Evolutionary conservation across 208 protist genomes (phyloP).

Genomic region (Crithidia bombi): DNA sequence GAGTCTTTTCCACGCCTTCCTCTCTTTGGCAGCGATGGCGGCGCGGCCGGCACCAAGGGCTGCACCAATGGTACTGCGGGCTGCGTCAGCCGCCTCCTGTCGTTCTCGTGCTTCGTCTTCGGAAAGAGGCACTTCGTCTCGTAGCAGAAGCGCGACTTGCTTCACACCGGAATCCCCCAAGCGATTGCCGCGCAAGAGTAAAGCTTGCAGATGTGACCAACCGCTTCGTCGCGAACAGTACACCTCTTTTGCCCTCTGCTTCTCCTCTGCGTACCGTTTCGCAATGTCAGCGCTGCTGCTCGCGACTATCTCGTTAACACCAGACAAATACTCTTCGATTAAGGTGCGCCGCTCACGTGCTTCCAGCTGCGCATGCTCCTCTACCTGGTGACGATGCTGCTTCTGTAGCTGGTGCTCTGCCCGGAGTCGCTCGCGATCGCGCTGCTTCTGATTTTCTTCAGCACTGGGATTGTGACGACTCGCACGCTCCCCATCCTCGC

Average conservation of each 20-base stretch:
- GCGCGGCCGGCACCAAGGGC: conserved; percentile 26
- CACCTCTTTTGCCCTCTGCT: conserved; percentile 46
- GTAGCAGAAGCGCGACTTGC: conserved; percentile 48
- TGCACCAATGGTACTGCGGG: conserved; percentile 34
- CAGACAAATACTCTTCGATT: conserved; percentile 5
- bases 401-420: conserved; percentile 5
- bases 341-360: neutral
- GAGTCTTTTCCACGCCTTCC: conserved; percentile 33
- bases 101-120: conserved; percentile 71
- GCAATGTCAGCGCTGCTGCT: conserved; percentile 10
- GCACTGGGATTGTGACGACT: conserved; percentile 1
- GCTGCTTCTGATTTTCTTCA: neutral
- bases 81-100: conserved; percentile 34
- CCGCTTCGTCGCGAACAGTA: conserved; percentile 75
- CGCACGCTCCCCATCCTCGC: conserved; percentile 13
- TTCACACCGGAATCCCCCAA: conserved; percentile 63
- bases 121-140: conserved; percentile 58
- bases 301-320: neutral
- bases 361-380: conserved; percentile 14
- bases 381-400: conserved; percentile 11
- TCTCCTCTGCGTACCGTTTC: conserved; percentile 34
- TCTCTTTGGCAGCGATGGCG: conserved; percentile 33
- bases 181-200: conserved; percentile 72
- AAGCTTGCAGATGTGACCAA: conserved; percentile 72
- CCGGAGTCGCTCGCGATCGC: neutral